These are phyloP conservation scores for Didymosphaeria variabile DNA, from an alignment of 2,329 filamentous ascomycete species.

Conservation along the genomic window DNA sequence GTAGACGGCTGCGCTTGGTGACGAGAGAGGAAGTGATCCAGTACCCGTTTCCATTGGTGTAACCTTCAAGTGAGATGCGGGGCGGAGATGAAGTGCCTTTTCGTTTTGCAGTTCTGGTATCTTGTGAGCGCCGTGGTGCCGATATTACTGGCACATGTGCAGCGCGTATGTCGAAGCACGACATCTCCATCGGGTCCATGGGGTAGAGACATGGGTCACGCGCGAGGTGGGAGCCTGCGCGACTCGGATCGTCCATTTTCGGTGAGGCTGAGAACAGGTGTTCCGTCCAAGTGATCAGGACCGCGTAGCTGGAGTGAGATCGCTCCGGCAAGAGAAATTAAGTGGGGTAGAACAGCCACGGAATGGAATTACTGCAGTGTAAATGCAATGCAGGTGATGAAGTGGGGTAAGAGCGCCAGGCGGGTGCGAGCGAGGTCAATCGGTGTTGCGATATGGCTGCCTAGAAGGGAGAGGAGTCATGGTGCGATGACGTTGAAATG, in stretches of 20 bases:
- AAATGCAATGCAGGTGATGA: conserved; percentile 29
- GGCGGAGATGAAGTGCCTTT: conserved; percentile 16
- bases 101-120: conserved; percentile 21
- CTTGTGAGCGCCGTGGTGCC: conserved; percentile 15
- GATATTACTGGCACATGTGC: conserved; percentile 15
- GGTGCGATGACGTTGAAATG: conserved; percentile 38
- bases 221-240: conserved; percentile 23
- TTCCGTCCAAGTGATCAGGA: conserved; percentile 2
- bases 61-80: conserved; percentile 18
- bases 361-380: conserved; percentile 25
- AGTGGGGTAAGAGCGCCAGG: conserved; percentile 7
- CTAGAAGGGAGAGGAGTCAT: conserved; percentile 39
- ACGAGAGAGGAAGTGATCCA: conserved; percentile 26
- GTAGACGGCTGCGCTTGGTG: conserved; percentile 23
- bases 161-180: conserved; percentile 23
- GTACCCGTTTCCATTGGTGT: conserved; percentile 16
- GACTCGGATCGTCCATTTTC: conserved; percentile 23
- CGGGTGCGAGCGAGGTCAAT: conserved; percentile 19
- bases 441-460: conserved; percentile 33
- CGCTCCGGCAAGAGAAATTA: conserved; percentile 14
- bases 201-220: conserved; percentile 26
- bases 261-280: conserved; percentile 19
- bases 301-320: not conserved
- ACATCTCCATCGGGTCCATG: conserved; percentile 25
- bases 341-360: conserved; percentile 20